Percentiles rank a stretch among this genome's conserved stretches.
Evolutionary conservation across 2,329 filamentous ascomycete species (phyloP).

Genomic region (Chaetomiaceae sp.): DNA sequence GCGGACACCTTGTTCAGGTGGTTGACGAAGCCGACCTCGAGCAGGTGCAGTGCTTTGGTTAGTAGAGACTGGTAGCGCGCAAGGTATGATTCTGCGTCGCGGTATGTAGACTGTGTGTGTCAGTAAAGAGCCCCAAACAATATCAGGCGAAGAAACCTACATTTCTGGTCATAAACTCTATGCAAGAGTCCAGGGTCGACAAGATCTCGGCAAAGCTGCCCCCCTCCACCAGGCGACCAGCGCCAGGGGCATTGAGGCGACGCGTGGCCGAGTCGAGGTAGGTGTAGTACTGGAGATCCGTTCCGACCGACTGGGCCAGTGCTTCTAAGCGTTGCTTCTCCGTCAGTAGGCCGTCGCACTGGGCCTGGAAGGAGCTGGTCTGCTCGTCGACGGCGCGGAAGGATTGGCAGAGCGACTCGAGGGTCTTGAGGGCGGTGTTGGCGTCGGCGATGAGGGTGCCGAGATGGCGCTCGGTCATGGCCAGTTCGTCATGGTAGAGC

Average conservation of each 20-base stretch:
- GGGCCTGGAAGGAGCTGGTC: slow-evolving; percentile 86
- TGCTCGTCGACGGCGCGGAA: slow-evolving; percentile 86
- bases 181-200: slow-evolving; percentile 79
- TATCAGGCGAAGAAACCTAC: slow-evolving; percentile 46
- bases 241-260: slow-evolving; percentile 85
- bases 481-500: slow-evolving; percentile 75
- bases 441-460: slow-evolving; percentile 75
- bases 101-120: slow-evolving; percentile 63
- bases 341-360: slow-evolving; percentile 80
- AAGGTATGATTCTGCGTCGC: slow-evolving; percentile 81
- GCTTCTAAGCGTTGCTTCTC: slow-evolving; percentile 76
- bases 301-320: slow-evolving; percentile 78
- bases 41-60: slow-evolving; percentile 58
- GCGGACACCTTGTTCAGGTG: slow-evolving; percentile 50
- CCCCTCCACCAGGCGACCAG: slow-evolving; percentile 77
- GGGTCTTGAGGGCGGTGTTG: slow-evolving; percentile 66
- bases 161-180: slow-evolving; percentile 87
- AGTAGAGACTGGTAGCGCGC: slow-evolving; percentile 82
- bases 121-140: background rate
- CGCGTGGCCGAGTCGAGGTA: slow-evolving; percentile 89
- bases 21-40: slow-evolving; percentile 54
- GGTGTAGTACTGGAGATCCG: slow-evolving; percentile 89
- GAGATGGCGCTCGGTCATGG: slow-evolving; percentile 76
- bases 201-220: slow-evolving; percentile 86
- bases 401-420: slow-evolving; percentile 75